A percentile compares a stretch with the other conserved stretches of the same genome.
Conservation (phyloP, 1,139 yeast species). For the Lodderomyces pseudojiufengensis region DNA sequence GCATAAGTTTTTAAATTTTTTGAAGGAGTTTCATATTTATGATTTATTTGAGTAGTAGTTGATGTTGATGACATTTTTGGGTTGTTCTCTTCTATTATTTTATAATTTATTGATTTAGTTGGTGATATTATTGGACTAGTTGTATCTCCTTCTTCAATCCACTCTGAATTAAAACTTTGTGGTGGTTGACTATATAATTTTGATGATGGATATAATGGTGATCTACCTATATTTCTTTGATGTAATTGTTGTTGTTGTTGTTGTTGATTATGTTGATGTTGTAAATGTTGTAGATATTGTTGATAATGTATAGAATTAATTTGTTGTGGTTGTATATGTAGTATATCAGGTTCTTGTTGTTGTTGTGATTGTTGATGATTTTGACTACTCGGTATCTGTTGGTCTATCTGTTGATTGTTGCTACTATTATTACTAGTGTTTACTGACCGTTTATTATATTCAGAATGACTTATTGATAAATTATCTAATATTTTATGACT, state of each 20-base stretch:
- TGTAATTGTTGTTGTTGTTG: not conserved
- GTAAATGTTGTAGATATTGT: not conserved
- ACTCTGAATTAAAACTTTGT: slow-evolving; percentile 32
- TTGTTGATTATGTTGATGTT: slow-evolving; percentile 1
- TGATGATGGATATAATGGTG: slow-evolving; percentile 12
- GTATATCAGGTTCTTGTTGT: slow-evolving; percentile 1
- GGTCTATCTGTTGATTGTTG: slow-evolving; percentile 1
- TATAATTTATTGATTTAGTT: not conserved
- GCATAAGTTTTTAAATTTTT: slow-evolving; percentile 14
- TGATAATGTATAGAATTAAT: not conserved
- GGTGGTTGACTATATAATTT: slow-evolving; percentile 17
- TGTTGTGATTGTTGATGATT: slow-evolving; percentile 1
- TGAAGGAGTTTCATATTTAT: slow-evolving; percentile 20
- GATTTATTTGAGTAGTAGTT: slow-evolving; percentile 11
- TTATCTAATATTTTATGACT: not conserved
- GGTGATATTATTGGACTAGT: not conserved
- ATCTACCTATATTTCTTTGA: slow-evolving; percentile 8
- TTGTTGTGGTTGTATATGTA: slow-evolving; percentile 9
- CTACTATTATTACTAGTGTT: slow-evolving; percentile 1
- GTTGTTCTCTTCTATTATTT: not conserved
- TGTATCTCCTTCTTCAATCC: slow-evolving; percentile 29
- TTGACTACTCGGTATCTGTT: not conserved
- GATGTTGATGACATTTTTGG: slow-evolving; percentile 13
- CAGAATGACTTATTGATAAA: not conserved
- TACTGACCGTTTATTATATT: slow-evolving; percentile 2